Base-by-base conservation (phyloP, 768 basidiomycete species). In the Xanthoconium stramineum region DNA sequence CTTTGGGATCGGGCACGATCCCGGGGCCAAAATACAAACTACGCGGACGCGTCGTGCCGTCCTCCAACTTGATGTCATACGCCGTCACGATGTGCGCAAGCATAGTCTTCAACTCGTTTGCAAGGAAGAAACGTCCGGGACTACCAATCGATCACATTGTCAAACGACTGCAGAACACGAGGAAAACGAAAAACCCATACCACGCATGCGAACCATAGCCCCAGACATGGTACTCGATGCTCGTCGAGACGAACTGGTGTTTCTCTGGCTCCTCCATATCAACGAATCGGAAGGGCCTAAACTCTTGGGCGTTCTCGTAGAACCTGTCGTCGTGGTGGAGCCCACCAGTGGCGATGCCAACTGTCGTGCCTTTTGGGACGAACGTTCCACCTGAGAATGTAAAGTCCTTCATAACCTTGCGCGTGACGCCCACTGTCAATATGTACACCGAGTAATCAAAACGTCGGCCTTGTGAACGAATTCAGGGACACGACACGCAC, bases 321-420 rank as follows among this genome's bases (percentile, higher is more conserved):
- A 59, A 9, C 7, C 19, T 39, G 11, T 53, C 43, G 19, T 69
- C 64, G 3, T 39, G 55, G 44, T 72, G 72, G 0, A 65, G 40
- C 8, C 64, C 63, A 15, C 55, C 51, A 3, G 65, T 32, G 4
- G 73, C 61, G 12, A 62, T 63, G 3, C 63, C 36, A 8, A 77
- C 29, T 24, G 59, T 50, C 20, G 67, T 67, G 12, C 74, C 77
- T 29, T 68, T 60, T 0, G 75, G 76, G 28, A 76, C 56, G n/a
- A 71, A 54, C 0, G 72, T 73, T 7, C 75, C 77, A 46, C 77
- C 74, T 0, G 74, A 73, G 45, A 78, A 69, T 2, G 69, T 74
- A 57, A 70, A 61, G 42, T 72, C 66, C 24, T 24, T 24, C 24
- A 24, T 24, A 4, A 24, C 24, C 24, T 24, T 24, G 24, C 24